phyloP scores from a whole-genome alignment of 139 green algal species.

The Asterochloris sp. region DNA sequence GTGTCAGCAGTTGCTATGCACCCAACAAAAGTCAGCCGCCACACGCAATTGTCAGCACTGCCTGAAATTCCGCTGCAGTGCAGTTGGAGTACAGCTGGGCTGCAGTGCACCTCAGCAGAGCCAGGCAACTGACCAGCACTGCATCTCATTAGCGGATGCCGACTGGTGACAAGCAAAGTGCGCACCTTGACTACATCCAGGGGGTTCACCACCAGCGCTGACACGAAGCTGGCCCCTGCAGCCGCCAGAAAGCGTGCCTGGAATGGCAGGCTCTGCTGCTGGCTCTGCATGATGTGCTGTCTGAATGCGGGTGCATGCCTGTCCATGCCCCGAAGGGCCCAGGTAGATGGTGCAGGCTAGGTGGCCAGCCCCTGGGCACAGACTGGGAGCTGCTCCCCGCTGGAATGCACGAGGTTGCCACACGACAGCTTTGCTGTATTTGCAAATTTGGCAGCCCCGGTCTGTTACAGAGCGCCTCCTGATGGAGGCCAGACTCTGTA shows the following conservation, averaged over 20 bases:
- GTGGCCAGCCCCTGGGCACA: background rate
- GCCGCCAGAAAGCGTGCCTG: constrained; percentile 29
- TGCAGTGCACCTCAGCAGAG: background rate
- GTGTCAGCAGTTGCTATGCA: too few species aligned
- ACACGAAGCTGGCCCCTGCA: constrained; percentile 62
- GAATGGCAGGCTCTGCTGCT: background rate
- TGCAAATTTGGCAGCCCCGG: too few species aligned
- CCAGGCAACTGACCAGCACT: background rate
- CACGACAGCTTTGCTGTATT: too few species aligned
- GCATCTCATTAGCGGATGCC: background rate
- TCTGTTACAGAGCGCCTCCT: too few species aligned
- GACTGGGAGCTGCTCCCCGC: too few species aligned
- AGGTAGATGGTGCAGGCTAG: background rate
- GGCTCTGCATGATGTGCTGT: too few species aligned
- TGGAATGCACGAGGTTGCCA: too few species aligned
- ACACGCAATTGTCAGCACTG: background rate
- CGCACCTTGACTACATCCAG: constrained; percentile 83
- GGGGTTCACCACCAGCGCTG: constrained; percentile 72
- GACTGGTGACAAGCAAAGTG: background rate
- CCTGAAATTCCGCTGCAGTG: background rate
- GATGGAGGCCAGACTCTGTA: too few species aligned
- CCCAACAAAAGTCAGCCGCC: background rate
- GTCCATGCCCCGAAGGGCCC: background rate
- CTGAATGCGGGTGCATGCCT: too few species aligned
- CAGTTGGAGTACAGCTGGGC: background rate